A percentile compares a stretch with the other conserved stretches of the same genome.
Conservation (phyloP, 441 rosid species). For the Rhodomyrtus psidioides region DNA sequence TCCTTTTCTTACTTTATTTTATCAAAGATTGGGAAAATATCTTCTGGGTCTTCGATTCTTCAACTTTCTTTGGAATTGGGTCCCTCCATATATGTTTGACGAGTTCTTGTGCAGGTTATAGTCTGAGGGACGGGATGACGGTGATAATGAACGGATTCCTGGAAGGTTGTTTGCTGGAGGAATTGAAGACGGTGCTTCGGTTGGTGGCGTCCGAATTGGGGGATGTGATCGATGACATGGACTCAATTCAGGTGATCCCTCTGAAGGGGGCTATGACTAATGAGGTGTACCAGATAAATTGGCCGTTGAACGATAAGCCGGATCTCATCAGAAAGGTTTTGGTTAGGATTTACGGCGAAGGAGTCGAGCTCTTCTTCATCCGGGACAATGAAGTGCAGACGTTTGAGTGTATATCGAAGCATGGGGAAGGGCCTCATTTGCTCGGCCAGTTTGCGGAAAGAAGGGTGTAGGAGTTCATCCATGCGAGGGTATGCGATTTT, state of each 20-base stretch:
- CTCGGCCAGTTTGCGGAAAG: slow-evolving; percentile 53
- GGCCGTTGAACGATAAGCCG: slow-evolving; percentile 36
- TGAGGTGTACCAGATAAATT: slow-evolving; percentile 52
- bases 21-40: too few species aligned
- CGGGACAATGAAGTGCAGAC: slow-evolving; percentile 33
- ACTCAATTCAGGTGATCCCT: slow-evolving; percentile 36
- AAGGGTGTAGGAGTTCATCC: slow-evolving; percentile 63
- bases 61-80: too few species aligned
- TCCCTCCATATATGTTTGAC: too few species aligned
- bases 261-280: slow-evolving; percentile 68
- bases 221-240: slow-evolving; percentile 37
- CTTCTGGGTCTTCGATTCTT: too few species aligned
- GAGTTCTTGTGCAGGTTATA: background rate
- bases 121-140: slow-evolving; percentile 8
- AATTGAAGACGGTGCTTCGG: slow-evolving; percentile 30
- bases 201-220: slow-evolving; percentile 41
- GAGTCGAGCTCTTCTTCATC: slow-evolving; percentile 56
- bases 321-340: slow-evolving; percentile 33
- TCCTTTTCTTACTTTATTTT: too few species aligned
- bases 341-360: slow-evolving; percentile 58
- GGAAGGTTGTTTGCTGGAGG: slow-evolving; percentile 42
- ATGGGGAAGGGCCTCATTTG: slow-evolving; percentile 65
- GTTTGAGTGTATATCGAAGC: slow-evolving; percentile 26
- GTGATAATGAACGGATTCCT: slow-evolving; percentile 33
- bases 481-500: slow-evolving; percentile 40